Evolutionary conservation across 2,329 filamentous ascomycete genomes (phyloP), one percentile per base, ranked within the genome.

Genomic region (Botrytis paeoniae): DNA sequence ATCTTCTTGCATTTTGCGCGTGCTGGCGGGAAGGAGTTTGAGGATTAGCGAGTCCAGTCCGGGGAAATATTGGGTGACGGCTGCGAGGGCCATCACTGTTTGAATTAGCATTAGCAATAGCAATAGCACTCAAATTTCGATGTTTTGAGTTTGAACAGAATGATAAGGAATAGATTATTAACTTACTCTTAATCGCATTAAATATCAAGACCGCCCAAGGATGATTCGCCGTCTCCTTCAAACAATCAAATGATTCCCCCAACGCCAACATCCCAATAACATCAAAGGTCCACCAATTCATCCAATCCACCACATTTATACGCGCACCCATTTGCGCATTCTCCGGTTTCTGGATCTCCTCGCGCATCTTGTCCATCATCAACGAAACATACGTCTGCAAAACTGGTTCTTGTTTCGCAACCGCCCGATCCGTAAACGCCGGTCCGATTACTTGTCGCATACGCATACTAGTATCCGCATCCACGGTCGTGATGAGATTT

Each of bases 211-310:
- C 29, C 9, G 41, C 62, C 62, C 62, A 64, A 3, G 62, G 62
- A 29, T 64, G 62, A 64, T 45, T 41, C 7, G 25, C 25, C 5
- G 37, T 45, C 8, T 32, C 41, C 9, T 32, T 22, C 37, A 64
- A 45, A n/a, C 37, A 64, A 20, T 32, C 25, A 29, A 64, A 64
- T 9, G 62, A 64, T 16, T 64, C 62, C 7, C 62, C 62, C 14
- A 64, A 32, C 6, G 62, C 39, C 35, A 64, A 20, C 37, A 41
- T 32, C 0, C 62, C 39, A 12, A 45, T 29, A 2, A 64, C 29
- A 45, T 64, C 62, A 64, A 64, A 64, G 6, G 41, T 45, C 59
- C 59, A 61, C 59, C 59, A 61, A 61, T 61, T 61, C 59, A 61
- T 61, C 59, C 59, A 61, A 61, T 61, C 59, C 32, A 61, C 59